phyloP scores from a whole-genome alignment of 768 basidiomycete species.

The Trametes meyenii region DNA sequence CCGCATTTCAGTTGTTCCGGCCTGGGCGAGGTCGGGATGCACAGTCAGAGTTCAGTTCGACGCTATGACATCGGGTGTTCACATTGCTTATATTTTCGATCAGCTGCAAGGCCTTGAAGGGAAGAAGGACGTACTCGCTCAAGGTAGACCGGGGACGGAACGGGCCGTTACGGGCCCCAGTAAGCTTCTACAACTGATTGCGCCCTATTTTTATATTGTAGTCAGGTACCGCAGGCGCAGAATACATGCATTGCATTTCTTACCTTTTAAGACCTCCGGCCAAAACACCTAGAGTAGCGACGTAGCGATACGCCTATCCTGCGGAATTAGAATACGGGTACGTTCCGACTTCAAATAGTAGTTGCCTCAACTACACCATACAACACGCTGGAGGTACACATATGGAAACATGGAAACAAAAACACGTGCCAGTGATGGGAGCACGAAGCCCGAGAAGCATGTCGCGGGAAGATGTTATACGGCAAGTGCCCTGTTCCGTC shows the following conservation, averaged over 20 bases:
- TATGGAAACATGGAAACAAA: background rate
- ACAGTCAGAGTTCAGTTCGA: background rate
- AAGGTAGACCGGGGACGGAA: no score
- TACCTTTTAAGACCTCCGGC: no score
- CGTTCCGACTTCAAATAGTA: no score
- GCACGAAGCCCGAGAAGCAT: slow-evolving; percentile 17
- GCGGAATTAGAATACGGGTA: no score
- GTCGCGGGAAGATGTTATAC: background rate
- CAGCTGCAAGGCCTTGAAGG: background rate
- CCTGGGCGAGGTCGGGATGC: background rate
- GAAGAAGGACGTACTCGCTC: background rate
- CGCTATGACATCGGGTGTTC: background rate
- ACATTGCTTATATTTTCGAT: background rate
- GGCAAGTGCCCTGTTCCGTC: slow-evolving; percentile 6
- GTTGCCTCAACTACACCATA: background rate
- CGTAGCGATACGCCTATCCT: no score
- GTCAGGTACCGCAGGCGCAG: no score
- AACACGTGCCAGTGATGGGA: slow-evolving; percentile 6
- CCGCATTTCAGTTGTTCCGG: background rate
- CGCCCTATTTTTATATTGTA: no score
- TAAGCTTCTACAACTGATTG: no score
- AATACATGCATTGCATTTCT: no score
- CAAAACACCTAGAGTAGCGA: no score
- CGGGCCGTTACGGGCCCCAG: no score
- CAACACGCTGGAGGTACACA: background rate